A percentile compares a stretch with the other conserved stretches of the same genome.
Conservation (phyloP, 177 flowering plant species). For the Telopea speciosissima region DNA sequence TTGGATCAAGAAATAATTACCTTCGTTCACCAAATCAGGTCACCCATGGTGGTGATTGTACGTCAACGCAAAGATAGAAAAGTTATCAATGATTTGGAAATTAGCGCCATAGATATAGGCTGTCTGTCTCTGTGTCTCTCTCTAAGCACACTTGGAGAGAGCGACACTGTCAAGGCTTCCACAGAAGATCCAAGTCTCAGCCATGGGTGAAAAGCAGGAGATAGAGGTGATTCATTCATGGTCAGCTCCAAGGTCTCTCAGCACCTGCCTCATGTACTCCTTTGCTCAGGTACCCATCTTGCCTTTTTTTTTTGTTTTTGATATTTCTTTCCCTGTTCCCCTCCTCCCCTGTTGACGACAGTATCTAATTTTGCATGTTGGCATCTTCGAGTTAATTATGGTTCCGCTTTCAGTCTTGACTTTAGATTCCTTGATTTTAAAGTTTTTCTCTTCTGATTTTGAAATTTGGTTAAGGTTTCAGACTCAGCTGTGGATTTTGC, state of each 20-base stretch:
- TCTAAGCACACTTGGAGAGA: too few relatives aligned
- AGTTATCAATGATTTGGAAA: too few relatives aligned
- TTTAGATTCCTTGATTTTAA: not conserved
- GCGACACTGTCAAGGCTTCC: too few relatives aligned
- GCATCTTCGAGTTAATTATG: not conserved
- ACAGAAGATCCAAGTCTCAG: not conserved
- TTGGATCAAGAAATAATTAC: too few relatives aligned
- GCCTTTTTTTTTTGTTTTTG: not conserved
- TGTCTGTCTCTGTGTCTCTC: too few relatives aligned
- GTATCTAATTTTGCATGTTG: too few relatives aligned
- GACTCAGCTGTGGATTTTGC: too few relatives aligned
- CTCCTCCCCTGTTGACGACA: not conserved
- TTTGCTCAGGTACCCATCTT: constrained; percentile 58
- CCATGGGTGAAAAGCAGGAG: constrained; percentile 23
- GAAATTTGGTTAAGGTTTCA: too few relatives aligned
- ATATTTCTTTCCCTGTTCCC: not conserved
- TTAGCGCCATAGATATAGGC: too few relatives aligned
- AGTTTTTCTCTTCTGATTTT: not conserved
- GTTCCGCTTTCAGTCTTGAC: not conserved
- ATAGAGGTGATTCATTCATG: constrained; percentile 75
- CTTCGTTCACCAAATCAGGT: too few relatives aligned
- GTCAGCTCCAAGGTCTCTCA: constrained; percentile 88
- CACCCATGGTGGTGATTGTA: too few relatives aligned
- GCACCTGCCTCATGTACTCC: constrained; percentile 89
- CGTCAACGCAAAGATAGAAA: too few relatives aligned